Conservation (phyloP, 140 eudicot genomes). For the Erigeron philadelphicus region DNA sequence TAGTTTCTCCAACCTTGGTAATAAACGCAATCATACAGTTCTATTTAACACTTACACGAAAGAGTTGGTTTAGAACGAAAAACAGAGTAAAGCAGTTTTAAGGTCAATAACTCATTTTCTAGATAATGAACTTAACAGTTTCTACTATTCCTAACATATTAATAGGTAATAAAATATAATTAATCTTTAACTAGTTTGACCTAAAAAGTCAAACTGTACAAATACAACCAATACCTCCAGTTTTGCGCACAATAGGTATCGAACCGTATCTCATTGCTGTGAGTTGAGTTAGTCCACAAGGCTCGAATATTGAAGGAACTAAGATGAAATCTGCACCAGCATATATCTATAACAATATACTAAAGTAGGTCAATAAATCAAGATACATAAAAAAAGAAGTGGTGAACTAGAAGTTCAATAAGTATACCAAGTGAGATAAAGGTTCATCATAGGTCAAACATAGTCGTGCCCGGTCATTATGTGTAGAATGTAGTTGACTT, state of each 20-base stretch:
- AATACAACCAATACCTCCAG: conserved; percentile 65
- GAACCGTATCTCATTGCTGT: conserved; percentile 99
- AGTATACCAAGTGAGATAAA: conserved; percentile 85
- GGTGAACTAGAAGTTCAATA: neutral
- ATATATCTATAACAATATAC: conserved; percentile 55
- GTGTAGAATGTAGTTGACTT: conserved; percentile 76
- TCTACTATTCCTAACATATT: neutral
- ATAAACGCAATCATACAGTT: neutral
- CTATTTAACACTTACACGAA: neutral
- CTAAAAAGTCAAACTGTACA: neutral
- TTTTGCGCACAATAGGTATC: conserved; percentile 86
- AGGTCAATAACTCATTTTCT: neutral
- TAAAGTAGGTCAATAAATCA: conserved; percentile 12
- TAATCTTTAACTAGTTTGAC: neutral
- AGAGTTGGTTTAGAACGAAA: neutral
- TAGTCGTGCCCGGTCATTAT: conserved; percentile 82
- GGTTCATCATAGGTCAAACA: conserved; percentile 93
- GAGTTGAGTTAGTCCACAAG: conserved; percentile 98
- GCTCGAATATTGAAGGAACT: conserved; percentile 98
- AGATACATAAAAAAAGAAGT: neutral
- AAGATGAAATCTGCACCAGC: conserved; percentile 91
- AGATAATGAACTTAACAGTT: neutral
- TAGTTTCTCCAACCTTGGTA: neutral
- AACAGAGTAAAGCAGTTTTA: neutral
- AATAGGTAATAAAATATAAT: neutral